Base-by-base conservation (phyloP, 2,329 filamentous ascomycete genomes). In the Neobulgaria alba region DNA sequence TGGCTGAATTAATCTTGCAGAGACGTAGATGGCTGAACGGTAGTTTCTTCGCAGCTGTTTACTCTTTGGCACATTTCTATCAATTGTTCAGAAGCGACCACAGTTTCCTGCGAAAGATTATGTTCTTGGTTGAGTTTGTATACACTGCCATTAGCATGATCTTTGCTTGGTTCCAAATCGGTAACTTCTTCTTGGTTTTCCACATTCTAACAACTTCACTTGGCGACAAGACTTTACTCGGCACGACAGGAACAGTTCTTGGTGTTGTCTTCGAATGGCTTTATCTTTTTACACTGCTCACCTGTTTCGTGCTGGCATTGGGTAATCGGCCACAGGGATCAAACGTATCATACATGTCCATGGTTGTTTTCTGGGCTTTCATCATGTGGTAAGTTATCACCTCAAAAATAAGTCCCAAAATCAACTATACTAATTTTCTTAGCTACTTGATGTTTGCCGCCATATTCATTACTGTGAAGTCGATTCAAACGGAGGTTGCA, bases 131-230 rank as follows among this genome's bases (percentile, higher is more conserved):
- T 52, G 92, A 98, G 61, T 96, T 95, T 62, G 69, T 83, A 52
- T 98, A 95, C 67, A 89, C 95, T 64, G 92, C 87, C 1, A 73
- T 90, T 64, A 94, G 86, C 71, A 95, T 96, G 86, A 75, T 98
- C 58, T 98, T 96, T 62, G 89, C 92, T 39, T 98, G 92, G 92
- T 96, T 98, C 60, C 87, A 84, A 55, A 92, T 96, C 58, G 85
- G 92, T 59, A 98, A 98, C 67, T 98, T 98, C 74, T 98, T 96
- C 75, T 68, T 98, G 58, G 90, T 98, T 53, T 98, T 98, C 71
- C 89, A 89, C 63, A 96, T 98, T 60, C 69, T 98, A 50, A 96
- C 90, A 1, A 82, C 79, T 9, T 95, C 89, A 56, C 69, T 98
- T 50, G 83, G 86, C 33, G 72, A 75, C 18, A 55, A 66, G 0